Evolutionary conservation across 2,329 filamentous ascomycete species (phyloP).

Genomic region (Aureobasidium leucospermi): DNA sequence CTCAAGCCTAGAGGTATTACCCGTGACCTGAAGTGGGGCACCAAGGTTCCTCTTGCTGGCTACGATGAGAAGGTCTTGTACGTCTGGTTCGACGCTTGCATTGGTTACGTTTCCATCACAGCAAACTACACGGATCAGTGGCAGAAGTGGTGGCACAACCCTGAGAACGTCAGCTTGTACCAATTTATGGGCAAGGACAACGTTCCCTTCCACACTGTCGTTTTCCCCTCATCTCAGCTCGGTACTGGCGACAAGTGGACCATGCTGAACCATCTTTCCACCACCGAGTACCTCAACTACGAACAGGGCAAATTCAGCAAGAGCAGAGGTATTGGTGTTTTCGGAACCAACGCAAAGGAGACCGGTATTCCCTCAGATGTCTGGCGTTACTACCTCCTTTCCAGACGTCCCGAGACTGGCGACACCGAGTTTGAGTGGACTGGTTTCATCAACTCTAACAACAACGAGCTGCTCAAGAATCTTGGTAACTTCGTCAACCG

Average conservation of each 20-base stretch:
- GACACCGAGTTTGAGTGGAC: conserved; percentile 90
- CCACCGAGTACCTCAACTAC: conserved; percentile 85
- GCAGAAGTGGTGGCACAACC: conserved; percentile 92
- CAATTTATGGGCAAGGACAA: conserved; percentile 97
- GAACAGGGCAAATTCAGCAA: conserved; percentile 90
- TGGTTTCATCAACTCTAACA: conserved; percentile 75
- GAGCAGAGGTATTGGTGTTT: conserved; percentile 81
- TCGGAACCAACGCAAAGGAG: conserved; percentile 80
- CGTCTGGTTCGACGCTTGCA: conserved; percentile 88
- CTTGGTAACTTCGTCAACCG: conserved; percentile 54
- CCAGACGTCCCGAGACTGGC: conserved; percentile 74
- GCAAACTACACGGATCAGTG: conserved; percentile 82
- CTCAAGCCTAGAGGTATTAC: conserved; percentile 84
- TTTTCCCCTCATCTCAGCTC: conserved; percentile 82
- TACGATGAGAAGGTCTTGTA: conserved; percentile 80
- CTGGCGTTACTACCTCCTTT: conserved; percentile 89
- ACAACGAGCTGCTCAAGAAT: conserved; percentile 77
- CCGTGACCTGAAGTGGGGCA: conserved; percentile 86
- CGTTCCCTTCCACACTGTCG: conserved; percentile 79
- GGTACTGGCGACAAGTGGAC: conserved; percentile 84
- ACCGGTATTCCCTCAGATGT: conserved; percentile 79
- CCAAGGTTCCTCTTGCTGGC: conserved; percentile 50
- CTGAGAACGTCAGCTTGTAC: conserved; percentile 78
- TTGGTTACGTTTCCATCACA: conserved; percentile 93
- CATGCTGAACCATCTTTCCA: conserved; percentile 78